Conservation (phyloP, 2,329 filamentous ascomycete genomes). For the Colletotrichum nymphaeae region DNA sequence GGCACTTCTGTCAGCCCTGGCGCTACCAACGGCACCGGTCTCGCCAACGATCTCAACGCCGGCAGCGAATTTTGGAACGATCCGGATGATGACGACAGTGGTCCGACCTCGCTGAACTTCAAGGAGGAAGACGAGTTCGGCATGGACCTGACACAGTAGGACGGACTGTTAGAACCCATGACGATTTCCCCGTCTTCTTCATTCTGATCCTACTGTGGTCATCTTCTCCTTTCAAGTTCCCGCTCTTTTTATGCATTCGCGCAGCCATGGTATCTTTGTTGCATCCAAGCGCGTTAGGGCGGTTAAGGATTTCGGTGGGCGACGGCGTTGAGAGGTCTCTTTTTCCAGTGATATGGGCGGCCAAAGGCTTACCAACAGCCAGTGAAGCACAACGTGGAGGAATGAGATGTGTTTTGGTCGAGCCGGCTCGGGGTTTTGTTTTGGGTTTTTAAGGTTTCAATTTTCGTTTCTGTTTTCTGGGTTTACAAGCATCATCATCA, state of each 20-base stretch:
- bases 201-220: neutral
- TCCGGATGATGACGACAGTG: conserved; percentile 78
- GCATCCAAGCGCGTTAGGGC: conserved; percentile 8
- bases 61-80: conserved; percentile 73
- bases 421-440: neutral
- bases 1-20: conserved; percentile 65
- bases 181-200: neutral
- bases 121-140: conserved; percentile 96
- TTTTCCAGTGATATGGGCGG: neutral
- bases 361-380: neutral
- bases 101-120: conserved; percentile 76
- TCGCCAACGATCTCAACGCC: conserved; percentile 60
- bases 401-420: neutral
- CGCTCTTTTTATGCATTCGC: neutral
- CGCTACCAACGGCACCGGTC: conserved; percentile 49
- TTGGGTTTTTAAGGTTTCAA: neutral
- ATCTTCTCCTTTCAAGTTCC: neutral
- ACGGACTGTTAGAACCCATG: neutral
- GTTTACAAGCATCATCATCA: conserved; percentile 40
- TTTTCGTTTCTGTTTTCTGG: conserved; percentile 16
- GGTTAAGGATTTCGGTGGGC: conserved; percentile 6
- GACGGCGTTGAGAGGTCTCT: conserved; percentile 11
- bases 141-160: conserved; percentile 75
- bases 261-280: conserved; percentile 6
- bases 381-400: neutral